Evolutionary conservation across 371 early-diverging fungal genomes (phyloP), one percentile per base, ranked within the genome.

Genomic region (Funneliformis caledonium): DNA sequence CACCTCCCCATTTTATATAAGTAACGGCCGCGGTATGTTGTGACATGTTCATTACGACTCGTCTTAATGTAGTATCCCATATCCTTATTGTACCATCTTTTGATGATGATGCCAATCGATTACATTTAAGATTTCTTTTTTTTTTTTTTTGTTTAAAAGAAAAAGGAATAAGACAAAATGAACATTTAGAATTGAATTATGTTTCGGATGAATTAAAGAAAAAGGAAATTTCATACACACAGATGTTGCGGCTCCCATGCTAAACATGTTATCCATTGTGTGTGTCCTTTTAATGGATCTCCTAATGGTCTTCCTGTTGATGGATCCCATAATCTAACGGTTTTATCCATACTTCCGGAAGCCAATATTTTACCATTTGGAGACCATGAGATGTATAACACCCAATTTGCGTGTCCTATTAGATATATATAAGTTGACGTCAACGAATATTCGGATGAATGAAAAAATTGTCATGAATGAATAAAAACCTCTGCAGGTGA

Each of bases 81-180:
- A 99, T 92, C 31, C 98, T 91, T 45, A 97, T 96, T 0, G 99
- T 99, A 70, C 93, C 93, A 85, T 99, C 99, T 84, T 97, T 95
- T 14, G 98, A 97, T 7, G 96, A 94, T 70, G 94, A 93, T 12
- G 96, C 99, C 65, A 98, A 86, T 52, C 95, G 91, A 83, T 91
- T 93, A 83, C 92, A 93, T 59, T 90, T 88, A 11, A 93, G 86
- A 81, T 94, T 94, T 77, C 89, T 88, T 61, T 62, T n/a, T 60
- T 7, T 64, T 61, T 45, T 11, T 11, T 31, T 19, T 85, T 83
- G 22, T 59, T 47, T 37, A 37, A 37, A 37, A 2, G 2, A 37
- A 37, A 37, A 37, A 16, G 6, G 5, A 16, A n/a, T n/a, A n/a
- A n/a, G n/a, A n/a, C n/a, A 4, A 56, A 56, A 56, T 56, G 4